A percentile compares a stretch with the other conserved stretches of the same genome.
Evolutionary conservation across 1,284 basidiomycete genomes (phyloP).

Genomic region (Ustilago vetiveriae): DNA sequence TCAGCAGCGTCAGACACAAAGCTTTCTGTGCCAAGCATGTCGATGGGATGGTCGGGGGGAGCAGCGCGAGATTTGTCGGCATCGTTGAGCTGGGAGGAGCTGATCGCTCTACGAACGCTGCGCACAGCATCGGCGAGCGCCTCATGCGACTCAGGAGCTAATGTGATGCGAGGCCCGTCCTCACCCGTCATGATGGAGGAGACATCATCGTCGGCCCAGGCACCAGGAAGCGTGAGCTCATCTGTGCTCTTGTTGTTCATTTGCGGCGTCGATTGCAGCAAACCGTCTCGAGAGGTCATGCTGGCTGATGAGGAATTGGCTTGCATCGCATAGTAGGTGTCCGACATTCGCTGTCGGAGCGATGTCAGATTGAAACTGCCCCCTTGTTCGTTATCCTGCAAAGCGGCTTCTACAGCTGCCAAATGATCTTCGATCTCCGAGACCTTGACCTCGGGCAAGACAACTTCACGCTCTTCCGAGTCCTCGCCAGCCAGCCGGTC

Average conservation of each 20-base stretch:
- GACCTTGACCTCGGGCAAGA: conserved; percentile 42
- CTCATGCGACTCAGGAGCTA: conserved; percentile 44
- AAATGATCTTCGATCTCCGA: conserved; percentile 44
- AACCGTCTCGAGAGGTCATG: conserved; percentile 32
- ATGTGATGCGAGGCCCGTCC: conserved; percentile 39
- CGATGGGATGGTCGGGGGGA: conserved; percentile 18
- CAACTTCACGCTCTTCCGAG: conserved; percentile 24
- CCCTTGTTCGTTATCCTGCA: conserved; percentile 38
- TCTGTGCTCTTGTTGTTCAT: conserved; percentile 15
- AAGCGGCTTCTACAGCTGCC: conserved; percentile 41
- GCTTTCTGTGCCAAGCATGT: conserved; percentile 28
- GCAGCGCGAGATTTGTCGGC: conserved; percentile 11
- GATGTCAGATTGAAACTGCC: conserved; percentile 45
- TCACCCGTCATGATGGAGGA: conserved; percentile 27
- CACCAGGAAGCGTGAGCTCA: conserved; percentile 36
- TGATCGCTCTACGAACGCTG: conserved; percentile 44
- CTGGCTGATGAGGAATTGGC: conserved; percentile 31
- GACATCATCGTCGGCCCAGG: conserved; percentile 30
- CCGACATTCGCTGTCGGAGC: conserved; percentile 41
- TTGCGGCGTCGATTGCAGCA: conserved; percentile 6
- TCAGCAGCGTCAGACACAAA: conserved; percentile 25
- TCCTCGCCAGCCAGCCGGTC: conserved; percentile 7
- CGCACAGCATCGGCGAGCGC: conserved; percentile 49
- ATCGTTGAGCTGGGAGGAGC: conserved; percentile 42
- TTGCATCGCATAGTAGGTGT: conserved; percentile 25